Conservation (phyloP, 345 rosid genomes). For the Sisymbrium irio region DNA sequence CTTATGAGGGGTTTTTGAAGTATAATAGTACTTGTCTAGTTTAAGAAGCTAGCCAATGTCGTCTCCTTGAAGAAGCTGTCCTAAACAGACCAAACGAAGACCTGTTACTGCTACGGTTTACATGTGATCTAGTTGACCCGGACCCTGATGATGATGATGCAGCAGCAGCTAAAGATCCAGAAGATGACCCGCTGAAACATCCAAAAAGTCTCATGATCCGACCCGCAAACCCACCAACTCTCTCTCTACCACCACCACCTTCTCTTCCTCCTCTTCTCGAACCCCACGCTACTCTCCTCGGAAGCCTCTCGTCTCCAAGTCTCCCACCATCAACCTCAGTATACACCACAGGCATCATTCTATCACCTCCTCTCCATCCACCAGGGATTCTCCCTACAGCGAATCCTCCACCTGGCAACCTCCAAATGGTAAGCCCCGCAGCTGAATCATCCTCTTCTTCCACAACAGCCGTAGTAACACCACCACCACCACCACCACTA, state of each 20-base stretch:
- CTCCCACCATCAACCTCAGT: constrained; percentile 90
- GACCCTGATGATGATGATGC: constrained; percentile 20
- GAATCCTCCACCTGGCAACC: constrained; percentile 89
- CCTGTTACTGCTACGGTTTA: constrained; percentile 23
- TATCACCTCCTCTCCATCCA: constrained; percentile 65
- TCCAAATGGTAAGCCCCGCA: constrained; percentile 89
- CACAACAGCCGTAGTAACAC: neutral
- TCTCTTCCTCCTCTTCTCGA: constrained; percentile 54
- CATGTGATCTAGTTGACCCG: constrained; percentile 19
- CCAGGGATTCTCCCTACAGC: constrained; percentile 90
- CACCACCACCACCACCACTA: neutral
- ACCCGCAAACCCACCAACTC: constrained; percentile 46
- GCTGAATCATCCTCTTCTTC: constrained; percentile 45
- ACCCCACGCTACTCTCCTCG: constrained; percentile 78
- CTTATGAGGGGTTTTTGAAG: neutral
- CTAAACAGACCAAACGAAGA: constrained; percentile 28
- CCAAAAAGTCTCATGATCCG: constrained; percentile 47
- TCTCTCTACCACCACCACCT: constrained; percentile 51
- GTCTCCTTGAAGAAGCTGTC: constrained; percentile 29
- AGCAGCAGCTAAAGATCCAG: constrained; percentile 30
- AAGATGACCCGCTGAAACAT: constrained; percentile 53
- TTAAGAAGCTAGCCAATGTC: constrained; percentile 30
- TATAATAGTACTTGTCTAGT: neutral
- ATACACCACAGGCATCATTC: constrained; percentile 78
- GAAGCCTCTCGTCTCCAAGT: constrained; percentile 49